Percentiles rank a stretch among this genome's conserved stretches.
Conservation (phyloP, 768 basidiomycete genomes). For the Suillus luteus region DNA sequence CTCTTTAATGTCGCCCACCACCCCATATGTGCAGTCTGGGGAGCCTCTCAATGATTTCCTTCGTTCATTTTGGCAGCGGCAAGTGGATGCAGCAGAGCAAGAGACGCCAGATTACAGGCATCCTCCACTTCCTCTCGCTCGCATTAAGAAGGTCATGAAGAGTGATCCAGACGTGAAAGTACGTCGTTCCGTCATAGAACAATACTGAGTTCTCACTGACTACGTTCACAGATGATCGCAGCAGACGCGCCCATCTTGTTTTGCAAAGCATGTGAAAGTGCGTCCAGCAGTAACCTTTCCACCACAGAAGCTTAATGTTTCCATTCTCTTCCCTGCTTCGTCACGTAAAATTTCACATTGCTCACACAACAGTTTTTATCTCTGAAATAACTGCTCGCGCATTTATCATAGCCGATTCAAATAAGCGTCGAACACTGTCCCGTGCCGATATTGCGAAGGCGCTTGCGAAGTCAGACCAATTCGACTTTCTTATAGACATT, state of each 20-base stretch:
- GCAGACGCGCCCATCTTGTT: slow-evolving; percentile 96
- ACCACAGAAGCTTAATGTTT: background rate
- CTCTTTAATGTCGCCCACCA: slow-evolving; percentile 34
- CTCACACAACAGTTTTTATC: slow-evolving; percentile 72
- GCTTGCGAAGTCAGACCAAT: slow-evolving; percentile 89
- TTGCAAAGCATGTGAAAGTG: slow-evolving; percentile 98
- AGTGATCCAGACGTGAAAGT: slow-evolving; percentile 97
- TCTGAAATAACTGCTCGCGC: slow-evolving; percentile 95
- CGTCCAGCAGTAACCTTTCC: slow-evolving; percentile 35
- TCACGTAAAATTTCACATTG: slow-evolving; percentile 8
- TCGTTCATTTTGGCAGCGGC: slow-evolving; percentile 87
- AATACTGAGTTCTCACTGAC: slow-evolving; percentile 12
- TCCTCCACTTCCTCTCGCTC: slow-evolving; percentile 86
- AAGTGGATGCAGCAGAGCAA: slow-evolving; percentile 83
- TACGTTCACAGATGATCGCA: slow-evolving; percentile 82
- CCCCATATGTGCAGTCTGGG: slow-evolving; percentile 78
- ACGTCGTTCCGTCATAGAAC: slow-evolving; percentile 28
- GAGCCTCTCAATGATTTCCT: slow-evolving; percentile 88
- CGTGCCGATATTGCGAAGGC: slow-evolving; percentile 94
- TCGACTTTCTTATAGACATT: slow-evolving; percentile 97
- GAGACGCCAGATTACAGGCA: slow-evolving; percentile 89
- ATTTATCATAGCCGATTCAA: slow-evolving; percentile 92
- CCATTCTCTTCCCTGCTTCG: background rate
- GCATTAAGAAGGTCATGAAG: slow-evolving; percentile 99
- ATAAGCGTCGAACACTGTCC: slow-evolving; percentile 94